Base-by-base conservation (phyloP, 1,284 basidiomycete species). In the Fereydounia khargensis region DNA sequence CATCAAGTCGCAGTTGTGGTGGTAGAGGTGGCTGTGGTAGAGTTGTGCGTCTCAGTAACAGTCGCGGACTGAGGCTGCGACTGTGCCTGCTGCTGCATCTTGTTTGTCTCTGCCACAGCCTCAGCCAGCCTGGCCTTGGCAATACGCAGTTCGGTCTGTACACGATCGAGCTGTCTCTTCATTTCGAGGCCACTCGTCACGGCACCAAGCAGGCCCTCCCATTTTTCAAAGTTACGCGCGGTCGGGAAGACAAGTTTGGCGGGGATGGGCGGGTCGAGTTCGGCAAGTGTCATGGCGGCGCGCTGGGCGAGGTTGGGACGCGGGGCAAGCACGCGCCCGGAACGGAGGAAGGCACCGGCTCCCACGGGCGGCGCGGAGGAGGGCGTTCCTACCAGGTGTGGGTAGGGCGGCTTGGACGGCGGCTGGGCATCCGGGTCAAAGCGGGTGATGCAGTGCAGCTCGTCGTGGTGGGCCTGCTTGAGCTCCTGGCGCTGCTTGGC, bases 121-220 rank as follows among this genome's bases (percentile, higher is more conserved):
- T 47, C 47, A 1, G 47, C 48, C 17, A 56, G 44, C 20, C 58
- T 30, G 24, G 48, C 47, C 31, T 57, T 62, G 2, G 59, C 41
- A 22, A 62, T 57, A 20, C 59, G 33, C 33, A 62, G 22, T 32
- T 62, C 59, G 22, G 39, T 46, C 36, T 72, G 65, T 7, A 71
- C 73, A 22, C 68, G 31, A 25, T 76, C 74, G 24, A 73, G 34
- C 41, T 72, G 68, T 35, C 65, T 71, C 33, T 71, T 58, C 56
- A 76, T 53, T 48, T 76, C 74, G 35, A 75, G 47, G 6, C 64
- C 48, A 20, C 65, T 64, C 22, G 71, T 70, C 7, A 74, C 68
- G 4, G 74, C 74, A 9, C 73, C 74, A 7, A 75, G 37, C 9
- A 76, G 55, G 13, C 69, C 70, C 39, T 76, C 74, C 73, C 73